phyloP scores from a whole-genome alignment of 169 alveolate species.

The Perkinsus chesapeaki region DNA sequence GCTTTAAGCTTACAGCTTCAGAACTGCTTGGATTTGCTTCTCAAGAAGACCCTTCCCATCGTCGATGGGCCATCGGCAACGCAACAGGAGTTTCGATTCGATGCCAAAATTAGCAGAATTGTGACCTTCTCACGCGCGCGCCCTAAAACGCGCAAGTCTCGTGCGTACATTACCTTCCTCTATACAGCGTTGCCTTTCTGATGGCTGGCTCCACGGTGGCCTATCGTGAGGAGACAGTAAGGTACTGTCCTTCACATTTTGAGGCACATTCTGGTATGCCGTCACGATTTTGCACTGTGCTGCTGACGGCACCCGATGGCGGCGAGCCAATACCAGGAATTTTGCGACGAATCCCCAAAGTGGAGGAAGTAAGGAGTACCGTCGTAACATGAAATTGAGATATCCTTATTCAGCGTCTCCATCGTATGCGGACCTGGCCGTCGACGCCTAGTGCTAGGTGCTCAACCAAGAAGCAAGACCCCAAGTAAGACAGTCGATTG shows the following conservation, averaged over 20 bases:
- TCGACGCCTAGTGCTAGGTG: no score
- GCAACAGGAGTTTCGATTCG: no score
- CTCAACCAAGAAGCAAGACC: background rate
- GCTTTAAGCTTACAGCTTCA: no score
- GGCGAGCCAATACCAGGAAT: background rate
- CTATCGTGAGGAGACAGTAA: background rate
- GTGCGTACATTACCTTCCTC: background rate
- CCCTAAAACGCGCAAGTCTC: background rate
- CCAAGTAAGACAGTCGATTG: background rate
- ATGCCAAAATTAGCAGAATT: no score
- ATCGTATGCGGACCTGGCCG: background rate
- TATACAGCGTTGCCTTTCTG: background rate
- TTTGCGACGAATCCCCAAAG: background rate
- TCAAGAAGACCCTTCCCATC: background rate
- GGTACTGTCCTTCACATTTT: background rate
- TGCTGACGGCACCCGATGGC: background rate
- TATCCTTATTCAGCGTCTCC: background rate
- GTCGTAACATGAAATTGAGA: background rate
- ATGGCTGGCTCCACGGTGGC: background rate
- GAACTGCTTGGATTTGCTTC: no score
- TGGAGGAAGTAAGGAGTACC: background rate
- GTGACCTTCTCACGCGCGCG: background rate
- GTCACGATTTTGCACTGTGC: background rate
- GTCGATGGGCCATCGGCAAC: no score
- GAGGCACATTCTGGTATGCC: background rate